Base-by-base conservation (phyloP, 202 grass and related monocot species). In the Zizania palustris region DNA sequence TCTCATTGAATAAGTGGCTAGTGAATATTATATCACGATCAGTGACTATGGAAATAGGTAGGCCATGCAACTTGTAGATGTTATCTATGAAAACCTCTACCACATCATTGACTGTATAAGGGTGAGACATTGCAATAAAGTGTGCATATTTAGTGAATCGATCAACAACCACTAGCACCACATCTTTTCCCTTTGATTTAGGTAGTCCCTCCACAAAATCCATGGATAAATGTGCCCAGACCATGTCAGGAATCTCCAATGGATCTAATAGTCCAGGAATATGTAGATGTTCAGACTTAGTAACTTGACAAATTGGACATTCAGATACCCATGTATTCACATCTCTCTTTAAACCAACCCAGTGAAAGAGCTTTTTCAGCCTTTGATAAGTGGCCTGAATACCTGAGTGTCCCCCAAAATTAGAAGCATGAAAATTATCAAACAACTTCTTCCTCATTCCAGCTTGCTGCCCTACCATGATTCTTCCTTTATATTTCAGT, bases 11-110 rank as follows among this genome's bases (percentile, higher is more conserved):
- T 0, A 80, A 6, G 0, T 35, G 5, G 22, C 55, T 80, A 0
- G 63, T 80, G 10, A 80, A 80, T 16, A 80, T 19, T 5, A 3
- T 54, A 46, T 80, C 48, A 1, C 76, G 45, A 12, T 80, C 49
- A 11, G 16, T 20, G 6, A 69, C 11, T 0, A 80, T 68, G 1
- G 7, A 5, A 0, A 2, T 7, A n/a, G 46, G 76, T 0, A 69
- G 0, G 0, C 46, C 76, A 78, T 78, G 75, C 0, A 67, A 11
- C 3, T 4, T 67, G 20, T 19, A 55, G 0, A 77, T 39, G 3
- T 46, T 7, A 0, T 78, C 14, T 12, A 37, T 34, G 64, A 73
- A 10, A 11, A 38, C 4, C 1, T 45, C 13, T 1, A 6, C 63
- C 0, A 79, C 45, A 3, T 5, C 3, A 0, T 51, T 0, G 5